Percentiles rank a stretch among this genome's conserved stretches.
Conservation (phyloP, 306 rosid genomes). For the Quercus ilex region DNA sequence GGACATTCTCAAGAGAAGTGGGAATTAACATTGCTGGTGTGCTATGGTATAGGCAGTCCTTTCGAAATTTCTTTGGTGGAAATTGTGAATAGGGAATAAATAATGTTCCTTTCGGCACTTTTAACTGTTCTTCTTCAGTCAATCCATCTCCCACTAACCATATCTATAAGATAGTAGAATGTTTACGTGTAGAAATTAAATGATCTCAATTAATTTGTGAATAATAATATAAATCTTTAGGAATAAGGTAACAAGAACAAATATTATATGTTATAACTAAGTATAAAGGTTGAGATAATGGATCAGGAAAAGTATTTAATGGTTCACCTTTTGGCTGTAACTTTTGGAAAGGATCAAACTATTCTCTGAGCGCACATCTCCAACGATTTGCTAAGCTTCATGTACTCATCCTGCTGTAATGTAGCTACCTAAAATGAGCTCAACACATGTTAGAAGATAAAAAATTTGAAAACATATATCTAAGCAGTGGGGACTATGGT, state of each 20-base stretch:
- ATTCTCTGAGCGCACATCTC: constrained; percentile 12
- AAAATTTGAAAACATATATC: background rate
- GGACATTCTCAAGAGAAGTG: constrained; percentile 41
- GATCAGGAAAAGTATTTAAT: no score
- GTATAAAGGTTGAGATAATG: no score
- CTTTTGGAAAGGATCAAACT: constrained; percentile 38
- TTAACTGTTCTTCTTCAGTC: constrained; percentile 47
- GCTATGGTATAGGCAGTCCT: constrained; percentile 59
- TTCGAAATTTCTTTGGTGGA: constrained; percentile 61
- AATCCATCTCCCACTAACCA: constrained; percentile 71
- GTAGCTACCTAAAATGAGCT: constrained; percentile 40
- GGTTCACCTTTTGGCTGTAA: constrained; percentile 32
- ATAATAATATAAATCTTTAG: no score
- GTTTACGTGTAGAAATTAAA: no score
- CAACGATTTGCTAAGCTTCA: constrained; percentile 36
- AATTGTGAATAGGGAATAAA: constrained; percentile 70
- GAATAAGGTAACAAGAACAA: no score
- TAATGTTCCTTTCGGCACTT: constrained; percentile 62
- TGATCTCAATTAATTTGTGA: no score
- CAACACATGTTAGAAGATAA: no score
- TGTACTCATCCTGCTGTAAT: constrained; percentile 31
- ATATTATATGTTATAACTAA: no score
- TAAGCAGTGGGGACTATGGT: no score
- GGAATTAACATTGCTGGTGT: constrained; percentile 76
- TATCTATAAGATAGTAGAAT: constrained; percentile 28